These are phyloP conservation scores for Podospora australis DNA, from an alignment of 495 filamentous ascomycete genomes.

Conservation along the genomic window DNA sequence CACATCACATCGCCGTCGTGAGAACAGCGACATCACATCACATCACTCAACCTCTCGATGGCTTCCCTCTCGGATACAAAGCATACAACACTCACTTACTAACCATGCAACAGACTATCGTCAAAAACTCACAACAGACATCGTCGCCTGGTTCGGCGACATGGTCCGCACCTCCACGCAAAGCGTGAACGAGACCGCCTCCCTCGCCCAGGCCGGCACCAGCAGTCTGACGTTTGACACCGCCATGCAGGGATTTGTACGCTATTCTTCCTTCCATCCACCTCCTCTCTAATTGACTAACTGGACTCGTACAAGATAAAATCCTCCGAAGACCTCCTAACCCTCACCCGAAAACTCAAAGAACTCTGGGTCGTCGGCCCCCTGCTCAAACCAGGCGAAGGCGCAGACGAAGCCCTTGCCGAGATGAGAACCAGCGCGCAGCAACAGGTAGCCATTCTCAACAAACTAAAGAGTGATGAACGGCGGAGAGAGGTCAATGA, in stretches of 20 bases:
- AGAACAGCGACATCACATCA: no score
- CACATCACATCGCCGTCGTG: no score
- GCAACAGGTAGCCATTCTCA: no score
- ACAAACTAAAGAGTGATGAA: no score
- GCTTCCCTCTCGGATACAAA: no score
- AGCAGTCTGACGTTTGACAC: slow-evolving; percentile 35
- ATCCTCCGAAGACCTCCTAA: slow-evolving; percentile 29
- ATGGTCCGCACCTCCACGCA: slow-evolving; percentile 27
- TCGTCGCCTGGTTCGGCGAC: slow-evolving; percentile 31
- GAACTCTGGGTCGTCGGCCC: slow-evolving; percentile 40
- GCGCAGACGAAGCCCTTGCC: slow-evolving; percentile 22
- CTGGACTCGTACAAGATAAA: slow-evolving; percentile 22
- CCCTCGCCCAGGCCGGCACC: slow-evolving; percentile 29
- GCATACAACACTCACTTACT: no score
- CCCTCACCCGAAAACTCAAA: slow-evolving; percentile 35
- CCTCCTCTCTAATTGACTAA: background rate
- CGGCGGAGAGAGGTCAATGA: no score
- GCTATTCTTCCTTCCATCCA: background rate
- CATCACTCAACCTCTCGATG: no score
- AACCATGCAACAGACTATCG: no score
- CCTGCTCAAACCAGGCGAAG: slow-evolving; percentile 29
- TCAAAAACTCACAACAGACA: slow-evolving; percentile 34
- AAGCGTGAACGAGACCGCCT: slow-evolving; percentile 18
- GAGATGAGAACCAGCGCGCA: no score
- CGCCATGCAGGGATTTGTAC: slow-evolving; percentile 23